Conservation (phyloP, 306 rosid genomes). For the Lathyrus aphaca region DNA sequence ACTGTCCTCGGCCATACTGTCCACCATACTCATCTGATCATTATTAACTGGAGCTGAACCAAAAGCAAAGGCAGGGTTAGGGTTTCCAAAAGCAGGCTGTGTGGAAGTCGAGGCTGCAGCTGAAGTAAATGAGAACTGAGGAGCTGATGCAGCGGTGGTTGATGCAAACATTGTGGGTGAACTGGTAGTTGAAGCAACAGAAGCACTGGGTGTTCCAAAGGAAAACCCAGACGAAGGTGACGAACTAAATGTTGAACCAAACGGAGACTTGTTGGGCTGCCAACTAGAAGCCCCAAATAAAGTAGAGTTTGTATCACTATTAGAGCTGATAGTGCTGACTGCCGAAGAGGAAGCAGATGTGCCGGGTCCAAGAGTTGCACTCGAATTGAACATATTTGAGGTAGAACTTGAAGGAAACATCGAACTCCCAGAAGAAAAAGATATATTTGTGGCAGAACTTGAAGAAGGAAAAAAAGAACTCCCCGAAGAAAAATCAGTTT, state of each 20-base stretch:
- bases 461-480: slow-evolving; percentile 54
- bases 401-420: slow-evolving; percentile 57
- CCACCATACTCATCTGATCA: slow-evolving; percentile 81
- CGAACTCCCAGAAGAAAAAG: slow-evolving; percentile 62
- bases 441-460: slow-evolving; percentile 45
- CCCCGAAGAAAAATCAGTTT: slow-evolving; percentile 54
- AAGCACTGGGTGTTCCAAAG: slow-evolving; percentile 43
- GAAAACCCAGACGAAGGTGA: slow-evolving; percentile 41
- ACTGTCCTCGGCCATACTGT: slow-evolving; percentile 93
- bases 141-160: slow-evolving; percentile 52
- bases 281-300: slow-evolving; percentile 52
- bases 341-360: slow-evolving; percentile 56
- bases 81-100: slow-evolving; percentile 65
- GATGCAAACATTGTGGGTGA: slow-evolving; percentile 53
- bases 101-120: slow-evolving; percentile 49
- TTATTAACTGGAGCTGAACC: slow-evolving; percentile 60
- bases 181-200: slow-evolving; percentile 46
- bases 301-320: slow-evolving; percentile 49
- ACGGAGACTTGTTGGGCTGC: slow-evolving; percentile 61
- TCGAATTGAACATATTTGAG: slow-evolving; percentile 45
- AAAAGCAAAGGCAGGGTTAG: slow-evolving; percentile 48
- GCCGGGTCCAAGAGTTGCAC: slow-evolving; percentile 44
- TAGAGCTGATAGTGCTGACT: slow-evolving; percentile 54
- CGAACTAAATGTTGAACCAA: slow-evolving; percentile 50
- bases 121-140: slow-evolving; percentile 64